These are phyloP conservation scores for Paspalum notatum DNA, from an alignment of 176 grass and related monocot species.

Conservation along the genomic window DNA sequence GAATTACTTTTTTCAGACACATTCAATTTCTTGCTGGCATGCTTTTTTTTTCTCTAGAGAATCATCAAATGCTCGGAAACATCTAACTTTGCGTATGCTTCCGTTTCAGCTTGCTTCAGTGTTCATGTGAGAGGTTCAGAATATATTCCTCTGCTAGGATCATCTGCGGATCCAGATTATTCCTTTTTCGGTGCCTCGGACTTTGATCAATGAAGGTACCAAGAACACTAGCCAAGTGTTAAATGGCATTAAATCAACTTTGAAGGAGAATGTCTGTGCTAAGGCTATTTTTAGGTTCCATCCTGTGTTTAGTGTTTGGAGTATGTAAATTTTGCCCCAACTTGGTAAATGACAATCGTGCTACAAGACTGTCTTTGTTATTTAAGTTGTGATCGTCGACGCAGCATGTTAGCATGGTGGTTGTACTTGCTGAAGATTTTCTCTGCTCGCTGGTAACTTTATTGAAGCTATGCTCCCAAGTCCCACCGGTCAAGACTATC, in stretches of 20 bases:
- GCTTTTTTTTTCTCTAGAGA: not conserved
- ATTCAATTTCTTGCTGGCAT: not conserved
- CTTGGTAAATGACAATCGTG: not conserved
- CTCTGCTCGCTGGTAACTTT: not conserved
- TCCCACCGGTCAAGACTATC: not conserved
- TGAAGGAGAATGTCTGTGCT: not conserved
- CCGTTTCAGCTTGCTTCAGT: conserved; percentile 86
- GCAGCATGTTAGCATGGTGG: not conserved
- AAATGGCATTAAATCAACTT: not conserved
- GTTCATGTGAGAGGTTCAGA: conserved; percentile 97
- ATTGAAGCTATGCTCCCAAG: no score
- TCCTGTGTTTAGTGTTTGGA: not conserved
- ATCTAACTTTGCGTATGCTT: conserved; percentile 15
- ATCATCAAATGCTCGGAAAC: not conserved
- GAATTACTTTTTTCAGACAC: not conserved
- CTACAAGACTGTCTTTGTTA: not conserved
- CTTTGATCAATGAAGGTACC: conserved; percentile 56
- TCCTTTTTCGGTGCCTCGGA: conserved; percentile 59
- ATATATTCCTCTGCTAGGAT: conserved; percentile 83
- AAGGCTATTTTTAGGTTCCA: conserved; percentile 12
- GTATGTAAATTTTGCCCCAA: conserved; percentile 5
- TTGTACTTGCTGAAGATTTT: not conserved
- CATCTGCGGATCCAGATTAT: conserved; percentile 66
- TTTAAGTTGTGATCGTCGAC: not conserved
- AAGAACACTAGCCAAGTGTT: not conserved